Evolutionary conservation across 371 early-diverging fungal genomes (phyloP).

Genomic region (Mucor lusitanicus): DNA sequence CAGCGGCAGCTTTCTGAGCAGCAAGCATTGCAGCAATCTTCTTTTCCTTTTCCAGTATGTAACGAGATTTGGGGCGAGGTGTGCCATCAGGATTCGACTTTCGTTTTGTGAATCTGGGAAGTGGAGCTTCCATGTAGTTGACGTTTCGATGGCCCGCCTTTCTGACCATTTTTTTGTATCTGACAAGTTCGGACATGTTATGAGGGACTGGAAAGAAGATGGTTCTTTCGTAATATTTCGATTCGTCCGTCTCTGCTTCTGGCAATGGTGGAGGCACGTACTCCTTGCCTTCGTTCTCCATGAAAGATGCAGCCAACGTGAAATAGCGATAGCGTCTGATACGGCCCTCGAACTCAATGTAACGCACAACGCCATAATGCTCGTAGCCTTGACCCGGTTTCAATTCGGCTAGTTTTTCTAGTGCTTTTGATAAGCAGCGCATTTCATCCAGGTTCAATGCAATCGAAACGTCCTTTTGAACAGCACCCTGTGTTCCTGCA

Average conservation of each 20-base stretch:
- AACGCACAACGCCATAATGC: constrained; percentile 11
- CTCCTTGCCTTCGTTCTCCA: constrained; percentile 12
- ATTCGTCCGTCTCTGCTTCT: not conserved
- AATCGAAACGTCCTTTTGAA: constrained; percentile 25
- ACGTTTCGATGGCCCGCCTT: not conserved
- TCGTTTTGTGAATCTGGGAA: not conserved
- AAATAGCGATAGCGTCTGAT: constrained; percentile 40
- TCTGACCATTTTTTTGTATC: not conserved
- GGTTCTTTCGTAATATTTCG: not conserved
- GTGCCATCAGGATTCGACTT: not conserved
- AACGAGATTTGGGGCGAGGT: not conserved
- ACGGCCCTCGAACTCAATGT: constrained; percentile 41
- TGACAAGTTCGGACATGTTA: not conserved
- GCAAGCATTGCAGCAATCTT: not conserved
- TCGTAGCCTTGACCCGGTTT: not conserved
- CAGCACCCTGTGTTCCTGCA: constrained; percentile 23
- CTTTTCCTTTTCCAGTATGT: not conserved
- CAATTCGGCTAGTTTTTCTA: constrained; percentile 18
- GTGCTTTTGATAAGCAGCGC: constrained; percentile 21
- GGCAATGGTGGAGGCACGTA: constrained; percentile 9
- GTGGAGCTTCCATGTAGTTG: no score
- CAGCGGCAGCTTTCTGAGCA: not conserved
- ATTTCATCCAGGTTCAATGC: constrained; percentile 15
- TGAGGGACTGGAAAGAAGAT: not conserved
- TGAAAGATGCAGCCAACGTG: constrained; percentile 20